phyloP scores from a whole-genome alignment of 805 yeast species.

The Soucietia sequanensis region DNA sequence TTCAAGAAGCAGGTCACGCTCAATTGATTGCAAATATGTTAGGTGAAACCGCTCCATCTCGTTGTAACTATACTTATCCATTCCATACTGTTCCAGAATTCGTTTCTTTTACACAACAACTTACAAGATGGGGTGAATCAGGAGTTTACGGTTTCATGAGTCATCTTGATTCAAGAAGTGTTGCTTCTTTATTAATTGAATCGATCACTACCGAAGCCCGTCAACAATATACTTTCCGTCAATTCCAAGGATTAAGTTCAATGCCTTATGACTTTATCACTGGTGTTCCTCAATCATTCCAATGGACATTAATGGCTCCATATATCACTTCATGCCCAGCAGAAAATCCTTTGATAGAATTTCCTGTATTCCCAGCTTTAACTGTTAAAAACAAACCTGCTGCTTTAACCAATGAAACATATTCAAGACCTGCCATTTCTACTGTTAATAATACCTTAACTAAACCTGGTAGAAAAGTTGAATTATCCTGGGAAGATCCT shows the following conservation, averaged over 20 bases:
- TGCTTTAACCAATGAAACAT: neutral
- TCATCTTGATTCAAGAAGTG: slow-evolving; percentile 1
- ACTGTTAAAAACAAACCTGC: neutral
- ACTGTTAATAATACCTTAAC: slow-evolving; percentile 3
- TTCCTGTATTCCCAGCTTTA: neutral
- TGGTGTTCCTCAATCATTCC: slow-evolving; percentile 3
- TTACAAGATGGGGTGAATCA: slow-evolving; percentile 1
- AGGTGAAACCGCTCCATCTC: neutral
- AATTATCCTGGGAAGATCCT: slow-evolving; percentile 2
- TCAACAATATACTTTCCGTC: slow-evolving; percentile 1
- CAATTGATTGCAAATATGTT: slow-evolving; percentile 1
- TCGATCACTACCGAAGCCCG: slow-evolving; percentile 2
- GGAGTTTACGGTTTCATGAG: slow-evolving; percentile 3
- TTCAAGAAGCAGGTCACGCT: slow-evolving; percentile 2
- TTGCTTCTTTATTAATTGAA: slow-evolving; percentile 1
- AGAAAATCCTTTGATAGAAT: neutral
- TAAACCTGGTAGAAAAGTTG: slow-evolving; percentile 2
- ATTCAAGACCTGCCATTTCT: slow-evolving; percentile 1
- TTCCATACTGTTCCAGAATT: slow-evolving; percentile 2
- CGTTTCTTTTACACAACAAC: slow-evolving; percentile 1
- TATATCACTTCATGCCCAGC: slow-evolving; percentile 2
- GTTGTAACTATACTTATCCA: slow-evolving; percentile 2
- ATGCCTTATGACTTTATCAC: slow-evolving; percentile 2
- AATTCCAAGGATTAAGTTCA: slow-evolving; percentile 1
- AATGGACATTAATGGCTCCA: slow-evolving; percentile 2